Percentiles rank a stretch among this genome's conserved stretches.
Conservation (phyloP, 192 early-diverging fungal genomes). For the Spizellomyces punctatus region DNA sequence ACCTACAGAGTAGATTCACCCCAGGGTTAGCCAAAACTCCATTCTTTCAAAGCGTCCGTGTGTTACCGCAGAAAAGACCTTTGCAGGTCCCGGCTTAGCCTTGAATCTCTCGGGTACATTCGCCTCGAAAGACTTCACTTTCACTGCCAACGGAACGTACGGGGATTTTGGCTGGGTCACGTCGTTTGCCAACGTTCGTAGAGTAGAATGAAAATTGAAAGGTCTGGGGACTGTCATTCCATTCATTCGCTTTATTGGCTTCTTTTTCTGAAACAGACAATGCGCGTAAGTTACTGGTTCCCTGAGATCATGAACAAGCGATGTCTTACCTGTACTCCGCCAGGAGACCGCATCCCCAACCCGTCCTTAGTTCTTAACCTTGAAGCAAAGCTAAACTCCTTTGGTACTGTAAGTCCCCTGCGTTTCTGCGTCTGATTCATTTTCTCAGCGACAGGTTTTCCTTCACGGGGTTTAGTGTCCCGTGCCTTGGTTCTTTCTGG, state of each 20-base stretch:
- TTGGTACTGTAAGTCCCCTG: constrained; percentile 38
- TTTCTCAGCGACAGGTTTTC: too few species aligned
- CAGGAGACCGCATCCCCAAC: constrained; percentile 15
- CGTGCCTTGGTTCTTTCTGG: too few species aligned
- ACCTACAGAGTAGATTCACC: constrained; percentile 4
- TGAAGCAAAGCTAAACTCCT: constrained; percentile 44
- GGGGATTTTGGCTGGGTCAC: constrained; percentile 35
- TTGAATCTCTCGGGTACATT: constrained; percentile 36
- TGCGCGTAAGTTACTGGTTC: too few species aligned
- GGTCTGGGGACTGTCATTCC: constrained; percentile 56
- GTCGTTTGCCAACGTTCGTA: constrained; percentile 9
- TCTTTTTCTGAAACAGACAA: constrained; percentile 30
- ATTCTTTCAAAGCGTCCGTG: constrained; percentile 7
- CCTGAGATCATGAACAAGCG: too few species aligned
- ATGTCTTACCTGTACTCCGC: constrained; percentile 26
- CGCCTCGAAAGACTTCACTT: constrained; percentile 40
- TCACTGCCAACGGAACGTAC: constrained; percentile 47
- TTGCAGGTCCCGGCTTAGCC: not conserved
- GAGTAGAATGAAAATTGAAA: constrained; percentile 44
- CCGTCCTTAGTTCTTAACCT: constrained; percentile 12
- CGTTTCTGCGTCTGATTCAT: not conserved
- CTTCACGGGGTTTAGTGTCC: too few species aligned
- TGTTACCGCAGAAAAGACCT: not conserved
- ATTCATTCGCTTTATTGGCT: constrained; percentile 6
- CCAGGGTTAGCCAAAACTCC: constrained; percentile 8